phyloP scores from a whole-genome alignment of 805 yeast species.

The Candida orba region DNA sequence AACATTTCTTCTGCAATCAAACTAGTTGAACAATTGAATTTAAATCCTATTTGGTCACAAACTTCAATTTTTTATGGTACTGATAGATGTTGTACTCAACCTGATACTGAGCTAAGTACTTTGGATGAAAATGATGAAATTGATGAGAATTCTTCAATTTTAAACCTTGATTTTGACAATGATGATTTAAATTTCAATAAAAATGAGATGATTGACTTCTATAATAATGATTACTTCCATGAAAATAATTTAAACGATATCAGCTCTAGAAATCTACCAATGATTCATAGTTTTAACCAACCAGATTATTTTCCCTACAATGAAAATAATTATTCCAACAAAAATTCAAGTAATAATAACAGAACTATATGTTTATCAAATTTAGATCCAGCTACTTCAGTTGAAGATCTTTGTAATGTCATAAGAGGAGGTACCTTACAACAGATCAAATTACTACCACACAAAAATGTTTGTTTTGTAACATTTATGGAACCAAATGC shows the following conservation, averaged over 20 bases:
- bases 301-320: too few relatives aligned
- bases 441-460: conserved; percentile 42
- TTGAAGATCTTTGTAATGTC: conserved; percentile 69
- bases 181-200: not conserved
- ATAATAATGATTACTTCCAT: not conserved
- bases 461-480: conserved; percentile 56
- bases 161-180: not conserved
- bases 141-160: not conserved
- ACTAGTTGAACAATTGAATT: conserved; percentile 72
- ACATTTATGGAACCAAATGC: conserved; percentile 59
- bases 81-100: conserved; percentile 67
- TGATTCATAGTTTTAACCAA: conserved; percentile 68
- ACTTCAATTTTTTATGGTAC: conserved; percentile 85
- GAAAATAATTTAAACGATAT: conserved; percentile 58
- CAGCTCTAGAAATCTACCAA: conserved; percentile 87
- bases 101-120: not conserved
- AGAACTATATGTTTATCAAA: conserved; percentile 67
- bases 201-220: not conserved
- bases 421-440: conserved; percentile 76
- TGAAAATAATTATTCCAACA: too few relatives aligned
- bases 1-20: conserved; percentile 77
- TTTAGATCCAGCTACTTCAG: conserved; percentile 53
- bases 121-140: not conserved
- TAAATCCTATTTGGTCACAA: conserved; percentile 57
- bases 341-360: conserved; percentile 28